Evolutionary conservation across 257 asterid species (phyloP), one percentile per base, ranked within the genome.

Genomic region (Thymus quinquecostatus): DNA sequence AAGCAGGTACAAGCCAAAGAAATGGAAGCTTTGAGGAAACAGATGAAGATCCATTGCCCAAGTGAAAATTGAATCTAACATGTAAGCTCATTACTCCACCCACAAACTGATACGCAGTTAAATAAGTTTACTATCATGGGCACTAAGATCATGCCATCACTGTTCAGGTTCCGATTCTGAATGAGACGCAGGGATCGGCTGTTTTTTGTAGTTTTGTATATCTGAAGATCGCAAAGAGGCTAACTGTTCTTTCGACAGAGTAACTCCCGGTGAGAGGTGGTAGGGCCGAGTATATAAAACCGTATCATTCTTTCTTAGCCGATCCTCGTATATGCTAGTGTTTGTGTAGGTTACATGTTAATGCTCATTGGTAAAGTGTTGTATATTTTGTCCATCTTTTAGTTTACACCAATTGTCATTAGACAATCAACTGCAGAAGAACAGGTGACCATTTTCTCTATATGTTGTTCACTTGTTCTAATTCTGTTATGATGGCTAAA

Each of bases 1-100:
- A 54, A 48, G 13, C 60, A 73, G 79, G 66, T 6, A 56, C 82
- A 78, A 63, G 70, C 73, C 60, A 64, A 73, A 32, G 76, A 78
- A 71, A 64, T 73, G 6, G 65, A 78, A 73, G 73, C 64, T 63
- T 49, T 64, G 69, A 56, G 64, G 75, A 69, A 73, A 21, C 69
- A 57, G 64, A 73, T 78, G 82, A 78, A 73, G 64, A 60, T 8
- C 49, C 55, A 12, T 48, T 38, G 32, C 55, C 45, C 10, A 43
- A 68, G 60, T 40, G 63, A 60, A 59, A 40, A 34, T 36, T 60
- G 59, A 48, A 33, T 63, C 13, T 51, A 64, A 50, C 40, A 60
- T 59, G 66, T 67, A 36, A 72, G n/a, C 43, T 41, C n/a, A 1
- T 29, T 56, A 47, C 60, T 59, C 29, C 56, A 5, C 49, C 68